Evolutionary conservation across 2,329 filamentous ascomycete species (phyloP).

Genomic region (Stachybotrys elegans): DNA sequence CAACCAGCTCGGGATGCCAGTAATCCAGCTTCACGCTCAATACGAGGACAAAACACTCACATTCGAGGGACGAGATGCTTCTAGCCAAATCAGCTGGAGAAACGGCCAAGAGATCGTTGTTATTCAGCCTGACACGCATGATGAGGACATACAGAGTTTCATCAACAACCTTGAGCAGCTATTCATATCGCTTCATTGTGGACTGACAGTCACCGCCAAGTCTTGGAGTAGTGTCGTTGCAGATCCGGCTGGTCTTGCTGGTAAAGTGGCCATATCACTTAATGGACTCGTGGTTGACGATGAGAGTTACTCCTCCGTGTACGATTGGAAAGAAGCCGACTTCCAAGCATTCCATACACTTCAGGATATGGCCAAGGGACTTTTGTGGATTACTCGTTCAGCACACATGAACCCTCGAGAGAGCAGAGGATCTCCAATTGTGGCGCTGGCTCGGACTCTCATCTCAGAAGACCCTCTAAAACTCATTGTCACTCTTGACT

Average conservation of each 20-base stretch:
- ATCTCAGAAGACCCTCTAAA: slow-evolving; percentile 44
- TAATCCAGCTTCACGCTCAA: too few species aligned
- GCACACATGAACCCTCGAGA: slow-evolving; percentile 29
- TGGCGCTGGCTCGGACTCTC: slow-evolving; percentile 42
- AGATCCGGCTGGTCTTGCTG: slow-evolving; percentile 12
- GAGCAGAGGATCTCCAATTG: slow-evolving; percentile 33
- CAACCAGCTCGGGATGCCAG: too few species aligned
- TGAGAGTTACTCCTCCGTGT: slow-evolving; percentile 22
- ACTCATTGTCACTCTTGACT: slow-evolving; percentile 37
- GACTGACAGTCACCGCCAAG: neutral
- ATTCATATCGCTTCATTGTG: neutral
- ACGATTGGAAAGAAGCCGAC: slow-evolving; percentile 29
- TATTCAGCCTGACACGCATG: neutral
- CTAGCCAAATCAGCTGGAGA: too few species aligned
- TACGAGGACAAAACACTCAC: too few species aligned
- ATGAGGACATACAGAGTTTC: too few species aligned
- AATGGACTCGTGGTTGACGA: slow-evolving; percentile 37
- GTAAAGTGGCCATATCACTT: slow-evolving; percentile 38
- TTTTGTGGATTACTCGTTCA: slow-evolving; percentile 44
- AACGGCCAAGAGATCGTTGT: too few species aligned
- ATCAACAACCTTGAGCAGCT: slow-evolving; percentile 3
- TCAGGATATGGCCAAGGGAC: slow-evolving; percentile 25
- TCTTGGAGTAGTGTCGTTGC: slow-evolving; percentile 2
- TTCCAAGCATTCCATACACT: slow-evolving; percentile 38
- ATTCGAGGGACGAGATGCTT: too few species aligned